Conservation (phyloP, 192 early-diverging fungal genomes). For the Linnemannia schmuckeri region DNA sequence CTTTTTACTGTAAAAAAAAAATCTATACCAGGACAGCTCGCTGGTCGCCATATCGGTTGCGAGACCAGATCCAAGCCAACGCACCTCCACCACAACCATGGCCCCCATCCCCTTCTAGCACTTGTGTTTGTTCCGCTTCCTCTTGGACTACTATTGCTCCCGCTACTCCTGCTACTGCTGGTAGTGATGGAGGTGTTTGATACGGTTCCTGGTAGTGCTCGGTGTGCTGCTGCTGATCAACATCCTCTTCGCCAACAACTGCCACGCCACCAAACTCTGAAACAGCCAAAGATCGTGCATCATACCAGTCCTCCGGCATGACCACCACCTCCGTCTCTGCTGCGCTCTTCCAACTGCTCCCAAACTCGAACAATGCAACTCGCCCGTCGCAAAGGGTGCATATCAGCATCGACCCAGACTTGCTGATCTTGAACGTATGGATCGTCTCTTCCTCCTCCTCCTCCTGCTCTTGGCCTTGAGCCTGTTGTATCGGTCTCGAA, state of each 20-base stretch:
- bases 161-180: background rate
- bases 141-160: background rate
- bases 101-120: background rate
- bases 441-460: background rate
- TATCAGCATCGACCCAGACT: conserved; percentile 36
- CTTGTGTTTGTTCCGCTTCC: background rate
- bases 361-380: conserved; percentile 41
- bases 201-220: too few species aligned
- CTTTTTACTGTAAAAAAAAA: too few species aligned
- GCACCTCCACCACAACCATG: background rate
- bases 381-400: conserved; percentile 44
- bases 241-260: too few species aligned
- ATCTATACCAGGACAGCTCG: conserved; percentile 8
- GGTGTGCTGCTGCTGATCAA: too few species aligned
- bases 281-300: background rate
- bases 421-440: conserved; percentile 32
- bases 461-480: background rate
- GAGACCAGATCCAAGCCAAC: conserved; percentile 31
- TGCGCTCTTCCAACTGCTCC: background rate
- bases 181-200: background rate
- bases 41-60: background rate
- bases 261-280: background rate
- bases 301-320: background rate
- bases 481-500: background rate
- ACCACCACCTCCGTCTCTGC: background rate